These are phyloP conservation scores for Ambrosia artemisiifolia DNA, from an alignment of 129 eudicot species.

Conservation along the genomic window DNA sequence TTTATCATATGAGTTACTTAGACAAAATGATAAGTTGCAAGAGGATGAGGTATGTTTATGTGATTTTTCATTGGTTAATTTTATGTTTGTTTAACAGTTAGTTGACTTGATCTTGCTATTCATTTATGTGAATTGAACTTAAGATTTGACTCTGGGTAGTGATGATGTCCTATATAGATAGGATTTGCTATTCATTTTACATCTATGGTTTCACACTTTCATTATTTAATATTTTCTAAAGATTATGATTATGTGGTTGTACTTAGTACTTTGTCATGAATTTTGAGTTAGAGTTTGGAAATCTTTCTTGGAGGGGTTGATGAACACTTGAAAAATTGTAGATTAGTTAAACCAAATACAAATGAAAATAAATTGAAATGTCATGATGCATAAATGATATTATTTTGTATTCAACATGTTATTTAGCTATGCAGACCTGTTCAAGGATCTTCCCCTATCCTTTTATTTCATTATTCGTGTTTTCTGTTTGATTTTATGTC, in stretches of 20 bases:
- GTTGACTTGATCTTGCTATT: not conserved
- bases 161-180: too few relatives aligned
- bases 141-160: too few relatives aligned
- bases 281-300: not conserved
- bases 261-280: not conserved
- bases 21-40: constrained; percentile 71
- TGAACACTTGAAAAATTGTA: not conserved
- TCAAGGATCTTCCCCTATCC: too few relatives aligned
- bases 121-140: too few relatives aligned
- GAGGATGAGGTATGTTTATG: constrained; percentile 70
- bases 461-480: too few relatives aligned
- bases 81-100: not conserved
- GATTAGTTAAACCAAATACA: not conserved
- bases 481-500: not conserved
- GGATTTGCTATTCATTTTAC: not conserved
- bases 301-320: not conserved
- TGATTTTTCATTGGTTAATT: not conserved
- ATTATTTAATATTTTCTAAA: not conserved
- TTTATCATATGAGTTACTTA: constrained; percentile 49
- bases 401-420: too few relatives aligned
- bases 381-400: not conserved
- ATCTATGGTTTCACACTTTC: not conserved
- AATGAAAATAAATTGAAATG: not conserved
- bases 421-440: too few relatives aligned
- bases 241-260: not conserved